Evolutionary conservation across 441 rosid genomes (phyloP).

Genomic region (Metrosideros polymorpha): DNA sequence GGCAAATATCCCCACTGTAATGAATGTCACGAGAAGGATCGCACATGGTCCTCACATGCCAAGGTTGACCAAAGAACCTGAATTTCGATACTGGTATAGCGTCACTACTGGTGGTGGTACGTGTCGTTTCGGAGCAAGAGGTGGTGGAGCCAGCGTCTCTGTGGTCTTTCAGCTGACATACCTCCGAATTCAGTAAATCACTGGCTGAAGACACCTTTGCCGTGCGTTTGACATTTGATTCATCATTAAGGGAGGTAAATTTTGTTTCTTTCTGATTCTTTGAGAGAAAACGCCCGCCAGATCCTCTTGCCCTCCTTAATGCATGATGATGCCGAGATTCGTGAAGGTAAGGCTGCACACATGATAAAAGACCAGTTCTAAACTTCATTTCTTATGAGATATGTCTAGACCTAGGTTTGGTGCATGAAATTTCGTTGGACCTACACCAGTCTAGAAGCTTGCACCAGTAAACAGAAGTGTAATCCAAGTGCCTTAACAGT

Average conservation of each 20-base stretch:
- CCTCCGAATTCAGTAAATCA: constrained; percentile 27
- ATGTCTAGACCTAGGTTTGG: neutral
- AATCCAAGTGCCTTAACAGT: neutral
- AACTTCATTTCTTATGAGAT: neutral
- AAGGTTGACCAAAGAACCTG: constrained; percentile 40
- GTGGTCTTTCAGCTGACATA: constrained; percentile 19
- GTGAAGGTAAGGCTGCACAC: constrained; percentile 66
- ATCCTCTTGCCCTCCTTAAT: constrained; percentile 73
- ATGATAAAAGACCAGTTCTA: neutral
- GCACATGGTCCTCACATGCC: constrained; percentile 24
- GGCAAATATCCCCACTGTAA: constrained; percentile 28
- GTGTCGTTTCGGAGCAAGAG: constrained; percentile 46
- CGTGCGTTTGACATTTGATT: constrained; percentile 6
- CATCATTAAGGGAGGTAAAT: constrained; percentile 4
- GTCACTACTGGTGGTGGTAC: constrained; percentile 27
- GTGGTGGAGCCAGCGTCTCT: constrained; percentile 27
- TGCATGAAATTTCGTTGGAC: neutral
- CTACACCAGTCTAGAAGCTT: neutral
- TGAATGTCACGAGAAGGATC: constrained; percentile 28
- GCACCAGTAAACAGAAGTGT: neutral
- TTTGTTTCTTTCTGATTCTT: constrained; percentile 45
- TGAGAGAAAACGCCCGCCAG: constrained; percentile 72
- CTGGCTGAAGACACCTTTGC: constrained; percentile 12
- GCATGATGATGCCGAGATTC: constrained; percentile 89
- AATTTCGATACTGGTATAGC: constrained; percentile 36